These are phyloP conservation scores for Andrographis paniculata DNA, from an alignment of 305 asterid genomes.

Conservation along the genomic window DNA sequence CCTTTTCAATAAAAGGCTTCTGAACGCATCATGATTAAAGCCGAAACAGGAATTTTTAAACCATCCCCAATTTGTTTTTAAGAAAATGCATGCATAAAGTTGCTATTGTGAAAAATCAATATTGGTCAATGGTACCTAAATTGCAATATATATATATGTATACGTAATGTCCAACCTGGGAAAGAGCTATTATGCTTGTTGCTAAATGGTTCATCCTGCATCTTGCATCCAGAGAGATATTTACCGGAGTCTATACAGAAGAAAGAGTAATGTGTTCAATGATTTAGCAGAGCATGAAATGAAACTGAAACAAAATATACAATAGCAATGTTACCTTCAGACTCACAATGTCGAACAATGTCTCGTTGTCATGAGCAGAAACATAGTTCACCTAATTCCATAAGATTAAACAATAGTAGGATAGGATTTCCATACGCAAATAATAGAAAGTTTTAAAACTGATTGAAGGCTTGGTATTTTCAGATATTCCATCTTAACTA, in stretches of 20 bases:
- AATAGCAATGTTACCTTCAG: slow-evolving; percentile 54
- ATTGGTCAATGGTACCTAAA: too few relatives aligned
- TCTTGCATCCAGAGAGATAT: slow-evolving; percentile 68
- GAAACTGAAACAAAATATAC: slow-evolving; percentile 1
- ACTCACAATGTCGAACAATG: slow-evolving; percentile 80
- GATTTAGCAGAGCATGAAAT: neutral
- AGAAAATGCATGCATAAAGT: too few relatives aligned
- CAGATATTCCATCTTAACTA: neutral
- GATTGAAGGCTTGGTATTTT: neutral
- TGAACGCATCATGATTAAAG: too few relatives aligned
- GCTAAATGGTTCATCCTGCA: slow-evolving; percentile 98
- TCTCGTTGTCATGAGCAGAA: slow-evolving; percentile 97
- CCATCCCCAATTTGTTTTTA: too few relatives aligned
- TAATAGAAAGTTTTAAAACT: neutral
- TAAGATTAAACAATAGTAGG: slow-evolving; percentile 11
- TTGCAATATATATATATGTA: neutral
- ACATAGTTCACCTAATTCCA: slow-evolving; percentile 71
- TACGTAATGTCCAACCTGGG: slow-evolving; percentile 56
- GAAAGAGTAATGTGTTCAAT: slow-evolving; percentile 18
- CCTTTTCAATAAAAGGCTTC: too few relatives aligned
- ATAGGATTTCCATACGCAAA: neutral
- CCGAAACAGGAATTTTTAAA: too few relatives aligned
- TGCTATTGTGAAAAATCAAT: too few relatives aligned
- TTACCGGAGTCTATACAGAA: slow-evolving; percentile 51
- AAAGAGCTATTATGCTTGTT: slow-evolving; percentile 77